Conservation (phyloP, 495 filamentous ascomycete species). For the Hypomontagnella monticulosa region DNA sequence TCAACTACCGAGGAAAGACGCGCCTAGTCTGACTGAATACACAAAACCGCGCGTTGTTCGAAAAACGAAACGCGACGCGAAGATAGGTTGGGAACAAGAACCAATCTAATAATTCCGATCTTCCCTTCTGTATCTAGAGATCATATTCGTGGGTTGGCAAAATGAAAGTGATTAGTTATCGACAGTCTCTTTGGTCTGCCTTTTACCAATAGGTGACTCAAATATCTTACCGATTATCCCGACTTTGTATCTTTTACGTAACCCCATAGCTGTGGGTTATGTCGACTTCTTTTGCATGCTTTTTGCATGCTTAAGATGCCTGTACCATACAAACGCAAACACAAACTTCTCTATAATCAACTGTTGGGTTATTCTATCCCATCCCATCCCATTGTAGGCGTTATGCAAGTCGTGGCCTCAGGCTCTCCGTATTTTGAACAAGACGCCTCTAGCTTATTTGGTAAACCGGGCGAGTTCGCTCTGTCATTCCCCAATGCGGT, state of each 20-base stretch:
- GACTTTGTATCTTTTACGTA: not conserved
- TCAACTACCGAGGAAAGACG: constrained; percentile 35
- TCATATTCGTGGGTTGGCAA: not conserved
- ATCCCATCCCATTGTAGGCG: too few relatives aligned
- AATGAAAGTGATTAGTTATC: not conserved
- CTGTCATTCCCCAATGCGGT: not conserved
- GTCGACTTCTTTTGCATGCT: not conserved
- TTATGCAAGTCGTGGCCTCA: not conserved
- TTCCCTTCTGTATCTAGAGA: not conserved
- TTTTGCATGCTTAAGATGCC: not conserved
- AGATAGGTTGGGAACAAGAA: constrained; percentile 5
- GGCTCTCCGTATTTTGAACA: too few relatives aligned
- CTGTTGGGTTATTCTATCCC: not conserved
- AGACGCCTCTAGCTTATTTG: not conserved
- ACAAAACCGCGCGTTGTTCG: constrained; percentile 30
- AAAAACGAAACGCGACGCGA: constrained; percentile 23
- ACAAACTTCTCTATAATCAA: constrained; percentile 1
- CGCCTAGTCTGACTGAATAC: constrained; percentile 13
- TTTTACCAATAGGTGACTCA: constrained; percentile 5
- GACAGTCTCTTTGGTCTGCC: constrained; percentile 1
- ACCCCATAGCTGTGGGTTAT: not conserved
- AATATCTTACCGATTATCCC: not conserved
- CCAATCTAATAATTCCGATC: not conserved
- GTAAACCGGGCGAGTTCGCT: not conserved
- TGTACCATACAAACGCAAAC: constrained; percentile 22